Percentiles rank a stretch among this genome's conserved stretches.
These are phyloP conservation scores for Tetracentron sinense DNA, from an alignment of 164 flowering plant genomes.

Conservation along the genomic window DNA sequence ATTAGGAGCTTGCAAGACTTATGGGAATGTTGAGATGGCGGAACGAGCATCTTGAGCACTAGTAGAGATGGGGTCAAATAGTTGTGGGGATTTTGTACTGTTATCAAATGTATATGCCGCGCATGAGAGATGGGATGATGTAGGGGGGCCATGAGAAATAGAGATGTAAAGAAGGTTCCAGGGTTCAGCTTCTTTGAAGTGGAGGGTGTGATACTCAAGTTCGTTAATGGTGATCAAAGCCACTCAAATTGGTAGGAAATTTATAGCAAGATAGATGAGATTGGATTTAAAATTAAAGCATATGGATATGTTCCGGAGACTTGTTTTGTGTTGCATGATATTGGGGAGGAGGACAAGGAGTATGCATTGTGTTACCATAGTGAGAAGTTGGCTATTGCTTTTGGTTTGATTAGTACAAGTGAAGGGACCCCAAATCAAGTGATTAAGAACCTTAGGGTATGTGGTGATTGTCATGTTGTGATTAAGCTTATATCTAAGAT, in stretches of 20 bases:
- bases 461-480: conserved; percentile 82
- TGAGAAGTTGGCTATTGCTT: conserved; percentile 88
- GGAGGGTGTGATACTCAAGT: conserved; percentile 55
- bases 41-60: conserved; percentile 62
- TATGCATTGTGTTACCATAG: conserved; percentile 72
- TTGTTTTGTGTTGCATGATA: conserved; percentile 67
- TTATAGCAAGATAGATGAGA: conserved; percentile 74
- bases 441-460: conserved; percentile 82
- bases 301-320: conserved; percentile 73
- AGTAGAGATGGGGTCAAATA: conserved; percentile 65
- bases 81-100: conserved; percentile 73
- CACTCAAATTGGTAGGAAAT: conserved; percentile 54
- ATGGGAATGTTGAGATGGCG: conserved; percentile 71
- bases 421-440: conserved; percentile 59
- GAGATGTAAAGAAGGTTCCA: conserved; percentile 73
- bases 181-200: conserved; percentile 79
- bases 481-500: conserved; percentile 71
- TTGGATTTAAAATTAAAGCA: conserved; percentile 47
- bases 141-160: conserved; percentile 71
- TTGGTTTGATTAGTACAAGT: conserved; percentile 56
- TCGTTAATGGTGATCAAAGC: conserved; percentile 60
- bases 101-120: conserved; percentile 81
- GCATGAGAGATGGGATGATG: conserved; percentile 69
- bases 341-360: conserved; percentile 90
- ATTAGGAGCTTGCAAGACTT: conserved; percentile 70